phyloP scores from a whole-genome alignment of 352 stramenopile species.

The Pythium plurisporium region DNA sequence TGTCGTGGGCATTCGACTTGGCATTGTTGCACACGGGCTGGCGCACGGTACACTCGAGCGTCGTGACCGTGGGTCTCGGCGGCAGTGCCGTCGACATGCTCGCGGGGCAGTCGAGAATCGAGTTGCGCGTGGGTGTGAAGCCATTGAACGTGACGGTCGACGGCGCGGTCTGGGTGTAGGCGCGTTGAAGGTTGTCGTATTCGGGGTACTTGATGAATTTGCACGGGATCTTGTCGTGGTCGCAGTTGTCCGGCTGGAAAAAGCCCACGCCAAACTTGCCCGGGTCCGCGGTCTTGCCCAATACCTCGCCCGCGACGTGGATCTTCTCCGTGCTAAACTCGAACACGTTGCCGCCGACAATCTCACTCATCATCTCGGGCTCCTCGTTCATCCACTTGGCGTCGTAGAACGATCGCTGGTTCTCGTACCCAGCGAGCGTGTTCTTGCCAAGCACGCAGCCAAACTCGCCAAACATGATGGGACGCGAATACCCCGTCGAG shows the following conservation, averaged over 20 bases:
- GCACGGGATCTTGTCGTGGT: slow-evolving; percentile 44
- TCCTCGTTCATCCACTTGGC: slow-evolving; percentile 88
- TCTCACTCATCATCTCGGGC: slow-evolving; percentile 58
- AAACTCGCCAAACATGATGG: slow-evolving; percentile 71
- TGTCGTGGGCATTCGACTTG: slow-evolving; percentile 47
- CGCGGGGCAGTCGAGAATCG: slow-evolving; percentile 33
- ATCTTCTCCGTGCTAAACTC: slow-evolving; percentile 73
- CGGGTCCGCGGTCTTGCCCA: slow-evolving; percentile 40
- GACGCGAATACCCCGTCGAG: slow-evolving; percentile 35
- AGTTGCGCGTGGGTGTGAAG: slow-evolving; percentile 43
- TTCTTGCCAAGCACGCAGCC: slow-evolving; percentile 58
- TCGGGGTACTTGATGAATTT: slow-evolving; percentile 54
- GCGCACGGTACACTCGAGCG: slow-evolving; percentile 33
- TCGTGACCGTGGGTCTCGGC: slow-evolving; percentile 24
- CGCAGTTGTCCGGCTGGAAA: slow-evolving; percentile 55
- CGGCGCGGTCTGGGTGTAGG: slow-evolving; percentile 38
- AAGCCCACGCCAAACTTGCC: slow-evolving; percentile 60
- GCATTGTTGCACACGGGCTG: slow-evolving; percentile 32
- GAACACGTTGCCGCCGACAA: slow-evolving; percentile 76
- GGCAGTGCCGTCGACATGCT: slow-evolving; percentile 21
- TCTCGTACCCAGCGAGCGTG: slow-evolving; percentile 55
- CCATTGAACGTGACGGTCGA: slow-evolving; percentile 32
- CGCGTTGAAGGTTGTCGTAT: slow-evolving; percentile 44
- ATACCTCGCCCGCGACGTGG: slow-evolving; percentile 47
- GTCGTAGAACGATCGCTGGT: slow-evolving; percentile 53